Evolutionary conservation across 2,329 filamentous ascomycete species (phyloP).

Genomic region (Piedraia hortae): DNA sequence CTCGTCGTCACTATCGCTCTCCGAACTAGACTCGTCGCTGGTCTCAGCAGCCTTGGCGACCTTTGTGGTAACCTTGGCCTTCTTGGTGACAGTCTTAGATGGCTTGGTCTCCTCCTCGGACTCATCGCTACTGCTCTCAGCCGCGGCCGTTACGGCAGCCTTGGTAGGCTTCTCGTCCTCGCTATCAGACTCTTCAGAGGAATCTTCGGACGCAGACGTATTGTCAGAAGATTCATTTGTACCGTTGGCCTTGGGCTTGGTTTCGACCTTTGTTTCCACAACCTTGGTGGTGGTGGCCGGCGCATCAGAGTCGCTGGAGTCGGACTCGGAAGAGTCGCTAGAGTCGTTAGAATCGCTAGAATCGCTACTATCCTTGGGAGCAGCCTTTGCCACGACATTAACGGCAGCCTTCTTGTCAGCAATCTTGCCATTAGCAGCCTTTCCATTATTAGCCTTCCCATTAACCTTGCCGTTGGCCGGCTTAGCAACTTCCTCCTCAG

Average conservation of each 20-base stretch:
- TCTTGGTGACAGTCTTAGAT: background rate
- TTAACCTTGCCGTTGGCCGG: slow-evolving; percentile 2
- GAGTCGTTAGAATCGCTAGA: slow-evolving; percentile 7
- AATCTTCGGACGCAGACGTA: too few species aligned
- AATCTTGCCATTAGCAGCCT: slow-evolving; percentile 8
- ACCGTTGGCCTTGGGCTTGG: too few species aligned
- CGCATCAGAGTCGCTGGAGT: too few species aligned
- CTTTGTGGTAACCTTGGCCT: background rate
- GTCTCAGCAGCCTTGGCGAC: background rate
- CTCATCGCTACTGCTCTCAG: too few species aligned
- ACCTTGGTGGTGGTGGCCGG: too few species aligned
- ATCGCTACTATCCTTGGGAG: slow-evolving; percentile 4
- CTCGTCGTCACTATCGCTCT: slow-evolving; percentile 13
- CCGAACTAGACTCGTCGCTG: too few species aligned
- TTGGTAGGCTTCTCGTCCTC: slow-evolving; percentile 1
- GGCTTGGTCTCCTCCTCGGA: background rate
- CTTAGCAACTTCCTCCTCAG: slow-evolving; percentile 1
- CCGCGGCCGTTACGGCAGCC: background rate
- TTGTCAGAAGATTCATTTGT: too few species aligned
- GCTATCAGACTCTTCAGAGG: too few species aligned
- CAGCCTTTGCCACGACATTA: slow-evolving; percentile 1
- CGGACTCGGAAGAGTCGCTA: slow-evolving; percentile 4
- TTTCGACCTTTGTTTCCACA: too few species aligned
- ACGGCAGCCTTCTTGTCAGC: slow-evolving; percentile 5
- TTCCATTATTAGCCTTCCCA: too few species aligned